Evolutionary conservation across 768 basidiomycete species (phyloP), one percentile per base, ranked within the genome.

Genomic region (Hypsizygus marmoreus): DNA sequence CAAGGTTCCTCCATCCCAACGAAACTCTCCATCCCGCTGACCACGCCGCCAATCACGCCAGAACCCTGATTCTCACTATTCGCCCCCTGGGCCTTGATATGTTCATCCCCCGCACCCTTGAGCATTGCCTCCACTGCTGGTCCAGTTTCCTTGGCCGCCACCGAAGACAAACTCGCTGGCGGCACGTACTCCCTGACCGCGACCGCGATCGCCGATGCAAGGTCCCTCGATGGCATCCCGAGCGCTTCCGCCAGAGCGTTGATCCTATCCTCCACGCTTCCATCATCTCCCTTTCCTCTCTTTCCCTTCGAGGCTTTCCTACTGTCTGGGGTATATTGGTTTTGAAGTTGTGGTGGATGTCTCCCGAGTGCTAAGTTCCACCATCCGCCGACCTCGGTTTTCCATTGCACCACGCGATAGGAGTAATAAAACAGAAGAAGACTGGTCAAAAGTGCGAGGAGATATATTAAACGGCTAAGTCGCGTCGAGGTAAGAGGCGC

Each of bases 201-300:
- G 37, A 68, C 72, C 0, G 81, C 82, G 37, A 88, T 80, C 0
- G 85, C 87, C 13, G 69, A 71, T 2, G 86, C 84, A 1, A 89
- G 66, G 28, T 84, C 80, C 30, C 68, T 65, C 12, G 81, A 70
- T 0, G 79, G 74, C 56, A 88, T 75, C 1, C 84, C 87, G 23
- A 89, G 67, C 24, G 76, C 80, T 6, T 67, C 65, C 9, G 86
- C 87, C 9, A 89, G 70, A 11, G 73, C 78, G 40, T 79, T 76
- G 43, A 88, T 77, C 26, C 73, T 70, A 4, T 71, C 68, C 55
- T 87, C 83, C 30, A 88, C 69, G 4, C 60, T 71, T 4, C 62
- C 57, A 20, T 43, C 30, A 4, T 43, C 41, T 23, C 47, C 36
- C 42, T 30, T 44, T 32, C 44, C 45, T 26, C 29, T 50, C 14